A percentile compares a stretch with the other conserved stretches of the same genome.
Evolutionary conservation across 2,329 filamentous ascomycete genomes (phyloP).

Genomic region (Aspergillus tanneri): DNA sequence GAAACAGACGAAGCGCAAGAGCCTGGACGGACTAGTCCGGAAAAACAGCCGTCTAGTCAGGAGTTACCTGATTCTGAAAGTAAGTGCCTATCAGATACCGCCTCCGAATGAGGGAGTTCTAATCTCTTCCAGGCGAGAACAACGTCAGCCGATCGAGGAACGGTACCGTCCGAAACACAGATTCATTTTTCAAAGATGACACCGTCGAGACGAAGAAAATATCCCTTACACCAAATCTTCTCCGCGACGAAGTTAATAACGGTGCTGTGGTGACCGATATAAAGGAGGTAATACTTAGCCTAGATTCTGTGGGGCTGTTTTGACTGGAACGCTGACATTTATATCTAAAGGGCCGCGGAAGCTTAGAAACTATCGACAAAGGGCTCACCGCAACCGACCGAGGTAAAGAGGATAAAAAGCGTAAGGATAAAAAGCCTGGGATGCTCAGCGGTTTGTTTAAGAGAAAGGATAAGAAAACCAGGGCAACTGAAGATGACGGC

Average conservation of each 20-base stretch:
- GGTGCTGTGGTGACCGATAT: conserved; percentile 30
- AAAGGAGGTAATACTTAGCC: conserved; percentile 38
- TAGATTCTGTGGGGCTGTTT: no score
- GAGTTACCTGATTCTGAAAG: conserved; percentile 59
- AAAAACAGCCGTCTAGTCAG: conserved; percentile 58
- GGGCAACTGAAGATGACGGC: conserved; percentile 46
- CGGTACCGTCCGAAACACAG: conserved; percentile 83
- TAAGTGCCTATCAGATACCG: conserved; percentile 21
- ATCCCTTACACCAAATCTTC: conserved; percentile 85
- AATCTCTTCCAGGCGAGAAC: conserved; percentile 27
- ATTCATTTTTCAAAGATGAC: conserved; percentile 98
- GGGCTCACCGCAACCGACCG: conserved; percentile 62
- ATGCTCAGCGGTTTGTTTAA: conserved; percentile 72
- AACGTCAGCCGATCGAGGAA: conserved; percentile 65
- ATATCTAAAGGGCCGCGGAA: conserved; percentile 57
- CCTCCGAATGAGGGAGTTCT: conserved; percentile 7
- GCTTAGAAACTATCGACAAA: conserved; percentile 75
- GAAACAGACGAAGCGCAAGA: conserved; percentile 25
- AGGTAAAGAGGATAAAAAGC: conserved; percentile 71
- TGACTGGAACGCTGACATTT: conserved; percentile 10
- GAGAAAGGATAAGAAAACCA: conserved; percentile 62
- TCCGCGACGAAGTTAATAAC: conserved; percentile 69
- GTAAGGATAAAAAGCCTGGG: conserved; percentile 68
- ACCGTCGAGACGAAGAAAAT: conserved; percentile 96
- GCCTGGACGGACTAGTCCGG: conserved; percentile 32